phyloP scores from a whole-genome alignment of 2,329 filamentous ascomycete genomes.

The Arthroderma uncinatum region DNA sequence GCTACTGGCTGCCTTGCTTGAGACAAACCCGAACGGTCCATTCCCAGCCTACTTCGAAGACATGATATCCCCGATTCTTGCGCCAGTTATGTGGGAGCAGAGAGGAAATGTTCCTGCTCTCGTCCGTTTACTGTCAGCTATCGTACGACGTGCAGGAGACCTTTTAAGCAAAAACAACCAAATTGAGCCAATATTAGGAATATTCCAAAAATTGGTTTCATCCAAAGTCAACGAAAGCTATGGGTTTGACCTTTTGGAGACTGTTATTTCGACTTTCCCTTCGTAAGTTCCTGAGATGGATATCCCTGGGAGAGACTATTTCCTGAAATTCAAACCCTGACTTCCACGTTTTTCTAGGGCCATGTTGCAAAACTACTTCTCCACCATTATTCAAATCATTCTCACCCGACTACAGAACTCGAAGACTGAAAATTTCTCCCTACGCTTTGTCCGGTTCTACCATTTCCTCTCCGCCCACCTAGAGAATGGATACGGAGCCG shows the following conservation, averaged over 20 bases:
- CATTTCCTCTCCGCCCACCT: conserved; percentile 74
- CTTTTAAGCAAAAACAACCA: conserved; percentile 69
- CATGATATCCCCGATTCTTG: conserved; percentile 66
- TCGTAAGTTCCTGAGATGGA: conserved; percentile 42
- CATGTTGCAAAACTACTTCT: conserved; percentile 64
- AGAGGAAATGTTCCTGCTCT: conserved; percentile 88
- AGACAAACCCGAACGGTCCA: conserved; percentile 67
- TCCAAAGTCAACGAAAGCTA: conserved; percentile 75
- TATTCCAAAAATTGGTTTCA: conserved; percentile 81
- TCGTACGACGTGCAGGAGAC: conserved; percentile 65
- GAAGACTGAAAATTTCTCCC: conserved; percentile 72
- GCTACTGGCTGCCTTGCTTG: conserved; percentile 78
- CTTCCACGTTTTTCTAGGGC: conserved; percentile 33
- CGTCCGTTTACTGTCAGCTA: conserved; percentile 68
- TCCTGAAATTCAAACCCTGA: not conserved
- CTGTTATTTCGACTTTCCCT: conserved; percentile 61
- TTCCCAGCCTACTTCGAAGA: conserved; percentile 71
- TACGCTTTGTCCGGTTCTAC: conserved; percentile 87
- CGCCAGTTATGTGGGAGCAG: conserved; percentile 77
- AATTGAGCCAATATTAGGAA: conserved; percentile 76
- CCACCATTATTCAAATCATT: conserved; percentile 67
- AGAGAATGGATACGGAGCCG: conserved; percentile 73
- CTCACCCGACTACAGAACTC: conserved; percentile 60
- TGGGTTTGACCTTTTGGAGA: conserved; percentile 82
- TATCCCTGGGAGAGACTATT: no score